Percentiles rank a stretch among this genome's conserved stretches.
Evolutionary conservation across 2,329 filamentous ascomycete species (phyloP).

Genomic region (Mycocentrospora acerina): DNA sequence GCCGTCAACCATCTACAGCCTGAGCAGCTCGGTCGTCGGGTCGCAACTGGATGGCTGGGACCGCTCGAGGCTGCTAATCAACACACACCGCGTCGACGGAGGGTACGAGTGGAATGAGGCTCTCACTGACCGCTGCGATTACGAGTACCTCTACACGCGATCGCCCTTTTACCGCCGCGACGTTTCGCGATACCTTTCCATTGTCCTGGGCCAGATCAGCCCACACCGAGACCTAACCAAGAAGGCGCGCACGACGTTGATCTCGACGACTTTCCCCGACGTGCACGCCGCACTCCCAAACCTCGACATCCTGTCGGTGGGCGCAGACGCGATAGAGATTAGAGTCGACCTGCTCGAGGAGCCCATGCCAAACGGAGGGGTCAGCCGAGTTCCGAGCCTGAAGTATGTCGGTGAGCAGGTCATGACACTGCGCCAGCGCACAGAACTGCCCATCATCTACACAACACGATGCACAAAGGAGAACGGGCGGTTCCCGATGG

Average conservation of each 20-base stretch:
- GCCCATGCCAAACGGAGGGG: constrained; percentile 58
- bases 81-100: constrained; percentile 73
- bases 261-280: constrained; percentile 86
- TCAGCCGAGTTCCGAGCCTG: constrained; percentile 70
- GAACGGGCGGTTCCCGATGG: constrained; percentile 83
- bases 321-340: constrained; percentile 81
- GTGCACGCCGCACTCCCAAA: constrained; percentile 81
- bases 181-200: constrained; percentile 74
- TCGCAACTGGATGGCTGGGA: constrained; percentile 59
- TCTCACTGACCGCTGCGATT: constrained; percentile 72
- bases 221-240: constrained; percentile 76
- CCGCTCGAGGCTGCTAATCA: constrained; percentile 66
- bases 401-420: constrained; percentile 85
- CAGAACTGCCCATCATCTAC: constrained; percentile 87
- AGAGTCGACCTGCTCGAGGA: constrained; percentile 81
- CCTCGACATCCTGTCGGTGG: constrained; percentile 82
- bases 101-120: constrained; percentile 61
- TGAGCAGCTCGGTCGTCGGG: constrained; percentile 60
- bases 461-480: constrained; percentile 80
- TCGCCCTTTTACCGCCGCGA: constrained; percentile 72
- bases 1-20: constrained; percentile 67
- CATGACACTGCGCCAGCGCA: constrained; percentile 79
- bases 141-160: constrained; percentile 82
- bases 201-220: constrained; percentile 76
- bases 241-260: constrained; percentile 78